phyloP scores from a whole-genome alignment of 1,284 basidiomycete genomes.

The Pholiota adiposa region DNA sequence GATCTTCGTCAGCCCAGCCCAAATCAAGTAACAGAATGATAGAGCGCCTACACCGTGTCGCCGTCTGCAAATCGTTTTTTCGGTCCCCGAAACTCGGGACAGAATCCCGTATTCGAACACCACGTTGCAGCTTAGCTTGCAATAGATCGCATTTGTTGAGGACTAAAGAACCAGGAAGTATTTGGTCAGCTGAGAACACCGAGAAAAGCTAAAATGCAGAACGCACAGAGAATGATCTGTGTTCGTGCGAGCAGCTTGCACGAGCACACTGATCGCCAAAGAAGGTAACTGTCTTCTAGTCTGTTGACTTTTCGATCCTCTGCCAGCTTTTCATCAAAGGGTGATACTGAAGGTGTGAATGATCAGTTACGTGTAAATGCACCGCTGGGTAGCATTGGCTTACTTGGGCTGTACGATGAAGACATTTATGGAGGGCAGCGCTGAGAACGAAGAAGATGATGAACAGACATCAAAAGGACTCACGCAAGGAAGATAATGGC shows the following conservation, averaged over 20 bases:
- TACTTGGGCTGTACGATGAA: conserved; percentile 33
- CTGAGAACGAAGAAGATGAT: conserved; percentile 8
- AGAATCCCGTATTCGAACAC: conserved; percentile 60
- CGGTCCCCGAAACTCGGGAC: conserved; percentile 67
- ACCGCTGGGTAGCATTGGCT: conserved; percentile 8
- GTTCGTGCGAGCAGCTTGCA: conserved; percentile 64
- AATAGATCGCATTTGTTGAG: conserved; percentile 74
- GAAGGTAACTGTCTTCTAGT: conserved; percentile 71
- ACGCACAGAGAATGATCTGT: conserved; percentile 58
- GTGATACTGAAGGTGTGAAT: conserved; percentile 50
- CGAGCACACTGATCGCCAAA: conserved; percentile 71
- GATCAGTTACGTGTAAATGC: neutral
- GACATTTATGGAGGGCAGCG: conserved; percentile 4
- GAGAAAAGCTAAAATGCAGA: neutral
- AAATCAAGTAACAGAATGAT: neutral
- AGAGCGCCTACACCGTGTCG: conserved; percentile 58
- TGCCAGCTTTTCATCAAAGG: conserved; percentile 72
- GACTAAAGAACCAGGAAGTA: conserved; percentile 34
- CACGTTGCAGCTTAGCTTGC: conserved; percentile 65
- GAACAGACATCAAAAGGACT: conserved; percentile 21
- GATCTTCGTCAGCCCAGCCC: neutral
- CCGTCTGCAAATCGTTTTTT: conserved; percentile 58
- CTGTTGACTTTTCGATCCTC: conserved; percentile 73
- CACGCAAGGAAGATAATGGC: conserved; percentile 75
- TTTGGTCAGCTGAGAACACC: neutral